These are phyloP conservation scores for Capronia americana DNA, from an alignment of 2,329 filamentous ascomycete species.

Conservation along the genomic window DNA sequence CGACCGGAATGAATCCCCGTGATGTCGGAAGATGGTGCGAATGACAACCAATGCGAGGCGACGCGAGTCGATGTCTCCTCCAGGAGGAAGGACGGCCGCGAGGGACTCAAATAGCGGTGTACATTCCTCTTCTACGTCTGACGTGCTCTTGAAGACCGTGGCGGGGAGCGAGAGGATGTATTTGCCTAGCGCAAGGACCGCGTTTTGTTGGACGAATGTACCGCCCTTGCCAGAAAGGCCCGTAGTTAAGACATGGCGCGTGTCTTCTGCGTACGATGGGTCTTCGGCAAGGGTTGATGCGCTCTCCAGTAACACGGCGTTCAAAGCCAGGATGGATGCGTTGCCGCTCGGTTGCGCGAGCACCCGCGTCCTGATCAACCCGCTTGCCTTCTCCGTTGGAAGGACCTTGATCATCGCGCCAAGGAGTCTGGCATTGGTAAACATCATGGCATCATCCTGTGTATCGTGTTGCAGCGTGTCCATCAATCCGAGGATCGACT, in stretches of 20 bases:
- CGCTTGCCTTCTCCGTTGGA: constrained; percentile 69
- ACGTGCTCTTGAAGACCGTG: constrained; percentile 44
- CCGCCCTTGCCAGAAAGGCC: constrained; percentile 76
- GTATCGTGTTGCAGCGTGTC: constrained; percentile 77
- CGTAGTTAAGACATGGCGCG: constrained; percentile 76
- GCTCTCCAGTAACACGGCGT: constrained; percentile 84
- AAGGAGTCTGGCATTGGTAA: constrained; percentile 88
- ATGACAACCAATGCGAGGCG: constrained; percentile 85
- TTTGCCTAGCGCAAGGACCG: constrained; percentile 38
- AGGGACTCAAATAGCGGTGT: constrained; percentile 83
- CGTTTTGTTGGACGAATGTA: constrained; percentile 70
- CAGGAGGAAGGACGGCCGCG: constrained; percentile 75
- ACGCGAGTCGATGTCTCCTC: constrained; percentile 79
- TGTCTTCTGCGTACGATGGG: constrained; percentile 70
- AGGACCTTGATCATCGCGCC: constrained; percentile 89
- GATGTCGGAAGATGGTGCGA: constrained; percentile 79
- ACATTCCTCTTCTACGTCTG: constrained; percentile 67
- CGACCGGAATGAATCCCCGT: constrained; percentile 75
- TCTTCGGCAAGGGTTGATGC: constrained; percentile 69
- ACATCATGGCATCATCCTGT: constrained; percentile 74
- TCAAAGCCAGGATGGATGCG: constrained; percentile 83
- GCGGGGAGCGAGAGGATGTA: constrained; percentile 30
- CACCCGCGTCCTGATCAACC: constrained; percentile 74
- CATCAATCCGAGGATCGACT: constrained; percentile 85
- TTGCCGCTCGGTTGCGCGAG: constrained; percentile 76